Percentiles rank a stretch among this genome's conserved stretches.
These are phyloP conservation scores for Xylogone sp. DNA, from an alignment of 2,329 filamentous ascomycete genomes.

Conservation along the genomic window DNA sequence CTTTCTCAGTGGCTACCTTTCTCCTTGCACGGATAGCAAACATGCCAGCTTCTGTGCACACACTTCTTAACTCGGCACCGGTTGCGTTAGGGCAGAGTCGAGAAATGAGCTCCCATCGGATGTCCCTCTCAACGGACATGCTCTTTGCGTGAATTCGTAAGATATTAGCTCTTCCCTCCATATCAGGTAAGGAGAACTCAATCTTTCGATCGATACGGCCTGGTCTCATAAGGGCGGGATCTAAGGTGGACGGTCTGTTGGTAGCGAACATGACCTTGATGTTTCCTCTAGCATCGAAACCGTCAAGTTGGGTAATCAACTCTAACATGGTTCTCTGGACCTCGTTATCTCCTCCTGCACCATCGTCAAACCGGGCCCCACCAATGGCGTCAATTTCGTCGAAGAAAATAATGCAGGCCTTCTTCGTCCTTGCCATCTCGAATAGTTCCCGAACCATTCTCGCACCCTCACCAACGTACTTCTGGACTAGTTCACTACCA, in stretches of 20 bases:
- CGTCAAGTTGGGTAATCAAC: slow-evolving; percentile 93
- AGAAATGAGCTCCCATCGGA: slow-evolving; percentile 97
- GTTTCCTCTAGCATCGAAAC: slow-evolving; percentile 93
- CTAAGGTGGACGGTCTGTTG: slow-evolving; percentile 90
- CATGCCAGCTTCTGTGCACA: slow-evolving; percentile 98
- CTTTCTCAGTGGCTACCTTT: slow-evolving; percentile 98
- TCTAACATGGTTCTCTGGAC: slow-evolving; percentile 98
- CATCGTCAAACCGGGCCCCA: slow-evolving; percentile 93
- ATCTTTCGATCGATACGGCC: slow-evolving; percentile 99
- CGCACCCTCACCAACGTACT: slow-evolving; percentile 97
- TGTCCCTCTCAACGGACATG: slow-evolving; percentile 98
- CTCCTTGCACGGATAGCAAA: slow-evolving; percentile 91
- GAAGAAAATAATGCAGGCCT: slow-evolving; percentile 99
- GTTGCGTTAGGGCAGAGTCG: slow-evolving; percentile 96
- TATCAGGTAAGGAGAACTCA: slow-evolving; percentile 94
- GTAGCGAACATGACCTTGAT: slow-evolving; percentile 99
- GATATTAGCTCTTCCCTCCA: slow-evolving; percentile 96
- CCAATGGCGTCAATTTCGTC: slow-evolving; percentile 97
- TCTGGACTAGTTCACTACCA: slow-evolving; percentile 95
- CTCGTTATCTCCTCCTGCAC: slow-evolving; percentile 94
- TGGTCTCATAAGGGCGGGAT: slow-evolving; percentile 95
- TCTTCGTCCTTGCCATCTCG: slow-evolving; percentile 99
- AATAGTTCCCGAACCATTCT: slow-evolving; percentile 98
- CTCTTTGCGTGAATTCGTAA: slow-evolving; percentile 98
- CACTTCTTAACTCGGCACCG: slow-evolving; percentile 90